A percentile compares a stretch with the other conserved stretches of the same genome.
phyloP scores from a whole-genome alignment of 2,329 filamentous ascomycete species.

The Whalleya microplaca region DNA sequence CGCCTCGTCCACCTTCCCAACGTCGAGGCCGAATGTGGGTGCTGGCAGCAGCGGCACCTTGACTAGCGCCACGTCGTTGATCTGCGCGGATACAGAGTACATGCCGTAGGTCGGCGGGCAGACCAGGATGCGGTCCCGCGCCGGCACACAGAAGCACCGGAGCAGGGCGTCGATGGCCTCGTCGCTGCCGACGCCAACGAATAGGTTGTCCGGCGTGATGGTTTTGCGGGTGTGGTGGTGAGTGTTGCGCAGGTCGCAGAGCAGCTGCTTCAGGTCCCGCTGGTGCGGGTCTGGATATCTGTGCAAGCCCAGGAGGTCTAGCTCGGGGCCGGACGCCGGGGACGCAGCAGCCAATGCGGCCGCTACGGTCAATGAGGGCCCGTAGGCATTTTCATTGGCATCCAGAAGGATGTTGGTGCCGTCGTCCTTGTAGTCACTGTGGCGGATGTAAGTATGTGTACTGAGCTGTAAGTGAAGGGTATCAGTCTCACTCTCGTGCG shows the following conservation, averaged over 20 bases:
- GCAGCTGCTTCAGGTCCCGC: slow-evolving; percentile 77
- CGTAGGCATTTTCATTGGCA: slow-evolving; percentile 96
- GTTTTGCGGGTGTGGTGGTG: slow-evolving; percentile 75
- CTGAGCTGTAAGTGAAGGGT: slow-evolving; percentile 7
- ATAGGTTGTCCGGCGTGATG: slow-evolving; percentile 81
- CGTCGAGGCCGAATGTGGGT: slow-evolving; percentile 74
- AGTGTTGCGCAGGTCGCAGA: slow-evolving; percentile 87
- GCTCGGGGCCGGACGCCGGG: slow-evolving; percentile 51
- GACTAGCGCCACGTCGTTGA: slow-evolving; percentile 88
- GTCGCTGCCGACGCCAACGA: slow-evolving; percentile 94
- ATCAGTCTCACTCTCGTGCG: slow-evolving; percentile 70
- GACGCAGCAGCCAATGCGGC: slow-evolving; percentile 49
- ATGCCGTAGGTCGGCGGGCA: slow-evolving; percentile 98
- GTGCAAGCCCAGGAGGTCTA: slow-evolving; percentile 83
- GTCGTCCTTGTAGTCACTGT: slow-evolving; percentile 97
- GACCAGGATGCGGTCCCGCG: slow-evolving; percentile 85
- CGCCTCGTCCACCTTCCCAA: slow-evolving; percentile 66
- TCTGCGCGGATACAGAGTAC: slow-evolving; percentile 92
- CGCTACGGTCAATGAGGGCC: slow-evolving; percentile 70
- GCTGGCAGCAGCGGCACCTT: slow-evolving; percentile 79
- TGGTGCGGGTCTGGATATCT: slow-evolving; percentile 98
- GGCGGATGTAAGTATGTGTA: slow-evolving; percentile 36
- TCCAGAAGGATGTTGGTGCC: slow-evolving; percentile 95
- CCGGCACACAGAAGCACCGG: slow-evolving; percentile 89
- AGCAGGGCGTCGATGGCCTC: slow-evolving; percentile 95